Base-by-base conservation (phyloP, 2,329 filamentous ascomycete species). In the Fusarium bactridioides region DNA sequence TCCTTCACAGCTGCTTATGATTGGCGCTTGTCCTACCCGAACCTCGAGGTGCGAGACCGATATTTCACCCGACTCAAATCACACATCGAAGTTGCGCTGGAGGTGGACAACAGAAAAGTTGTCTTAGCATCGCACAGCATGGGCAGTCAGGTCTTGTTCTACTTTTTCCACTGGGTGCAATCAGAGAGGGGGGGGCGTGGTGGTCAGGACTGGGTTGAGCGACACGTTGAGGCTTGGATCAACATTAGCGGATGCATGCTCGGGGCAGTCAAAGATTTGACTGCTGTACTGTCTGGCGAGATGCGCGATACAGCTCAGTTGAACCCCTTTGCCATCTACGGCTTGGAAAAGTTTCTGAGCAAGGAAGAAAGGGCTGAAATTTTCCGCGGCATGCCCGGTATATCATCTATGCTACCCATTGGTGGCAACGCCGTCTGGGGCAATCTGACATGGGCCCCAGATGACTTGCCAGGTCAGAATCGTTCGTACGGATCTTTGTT, bases 201-300 rank as follows among this genome's bases (percentile, higher is more conserved):
- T 4, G 95, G 96, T 3, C 87, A 91, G 41, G 88, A 90, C 59
- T 99, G 96, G 96, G 95, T 99, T 1, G 95, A 99, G 66, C 88
- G 88, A 23, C 89, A 98, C 78, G 86, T 99, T 57, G 96, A 97
- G 74, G 93, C 94, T 6, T 99, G 97, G 95, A 97, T 99, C 84
- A 99, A 99, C 80, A 94, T 99, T 77, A 96, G 93, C 74, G 96
- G 96, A 10, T 99, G 95, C 82, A 98, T 99, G 95, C 90, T 99
- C 10, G 96, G 96, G 19, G 94, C 96, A 4, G 86, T 94, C 64
- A 99, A 99, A 83, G 95, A 93, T 65, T 84, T 98, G 40, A 93
- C 96, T 1, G 95, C 96, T 1, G 89, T 98, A 0, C 86, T 99
- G 4, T 98, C 95, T 0, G 96, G 96, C 35, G 96, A 99, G 82